A percentile compares a stretch with the other conserved stretches of the same genome.
Evolutionary conservation across 2,329 filamentous ascomycete species (phyloP).

Genomic region (Xylaria sp.): DNA sequence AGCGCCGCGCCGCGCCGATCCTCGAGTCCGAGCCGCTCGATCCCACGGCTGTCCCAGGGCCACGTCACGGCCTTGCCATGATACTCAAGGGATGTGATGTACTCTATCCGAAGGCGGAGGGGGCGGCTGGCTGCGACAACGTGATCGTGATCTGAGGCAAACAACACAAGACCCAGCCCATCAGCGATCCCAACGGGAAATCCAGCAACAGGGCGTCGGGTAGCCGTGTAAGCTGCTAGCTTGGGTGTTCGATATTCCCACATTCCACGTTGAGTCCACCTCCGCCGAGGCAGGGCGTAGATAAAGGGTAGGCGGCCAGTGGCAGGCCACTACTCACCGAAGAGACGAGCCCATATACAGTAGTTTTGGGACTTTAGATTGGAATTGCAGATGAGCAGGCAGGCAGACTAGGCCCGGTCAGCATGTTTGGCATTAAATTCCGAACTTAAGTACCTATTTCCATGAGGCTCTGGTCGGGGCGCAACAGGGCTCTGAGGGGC

Average conservation of each 20-base stretch:
- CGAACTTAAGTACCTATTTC: neutral
- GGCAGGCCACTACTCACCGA: neutral
- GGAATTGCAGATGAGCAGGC: neutral
- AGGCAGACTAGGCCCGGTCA: neutral
- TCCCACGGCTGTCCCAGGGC: too few species aligned
- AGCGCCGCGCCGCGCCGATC: too few species aligned
- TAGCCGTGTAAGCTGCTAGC: neutral
- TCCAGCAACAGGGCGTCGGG: neutral
- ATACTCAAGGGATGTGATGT: too few species aligned
- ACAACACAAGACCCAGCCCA: neutral
- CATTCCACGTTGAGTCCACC: neutral
- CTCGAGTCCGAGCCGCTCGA: too few species aligned
- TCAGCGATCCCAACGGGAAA: neutral
- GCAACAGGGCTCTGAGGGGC: too few species aligned
- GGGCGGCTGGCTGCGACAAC: neutral
- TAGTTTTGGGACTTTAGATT: neutral
- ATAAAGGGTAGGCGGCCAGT: neutral
- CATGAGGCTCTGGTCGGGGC: too few species aligned
- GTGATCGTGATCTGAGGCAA: neutral
- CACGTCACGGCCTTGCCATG: neutral
- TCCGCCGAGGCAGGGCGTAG: neutral
- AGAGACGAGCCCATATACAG: neutral
- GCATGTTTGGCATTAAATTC: neutral
- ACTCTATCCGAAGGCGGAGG: neutral
- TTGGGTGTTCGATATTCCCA: neutral